Percentiles rank a stretch among this genome's conserved stretches.
Evolutionary conservation across 1,284 basidiomycete species (phyloP).

Genomic region (Ustilago cynodontis): DNA sequence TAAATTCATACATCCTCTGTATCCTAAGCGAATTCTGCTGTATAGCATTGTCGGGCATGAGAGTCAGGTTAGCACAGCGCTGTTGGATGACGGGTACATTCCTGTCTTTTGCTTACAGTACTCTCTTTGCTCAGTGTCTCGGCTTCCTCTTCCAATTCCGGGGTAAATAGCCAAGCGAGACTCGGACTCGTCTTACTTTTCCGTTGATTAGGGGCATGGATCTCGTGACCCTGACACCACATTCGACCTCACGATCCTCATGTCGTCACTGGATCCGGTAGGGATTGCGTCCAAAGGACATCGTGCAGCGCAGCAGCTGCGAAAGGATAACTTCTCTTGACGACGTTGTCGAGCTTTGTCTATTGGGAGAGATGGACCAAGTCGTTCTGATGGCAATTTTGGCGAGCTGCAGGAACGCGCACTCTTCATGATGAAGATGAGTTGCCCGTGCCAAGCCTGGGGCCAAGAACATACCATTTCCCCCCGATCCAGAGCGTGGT

Average conservation of each 20-base stretch:
- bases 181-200: background rate
- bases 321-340: no score
- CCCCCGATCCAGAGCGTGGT: background rate
- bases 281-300: no score
- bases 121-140: background rate
- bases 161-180: constrained; percentile 7
- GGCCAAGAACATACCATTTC: background rate
- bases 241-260: no score
- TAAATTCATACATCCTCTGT: background rate
- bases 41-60: background rate
- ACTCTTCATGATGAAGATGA: background rate
- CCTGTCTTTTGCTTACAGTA: constrained; percentile 13
- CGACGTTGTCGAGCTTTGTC: background rate
- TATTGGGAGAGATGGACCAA: constrained; percentile 2
- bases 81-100: constrained; percentile 1
- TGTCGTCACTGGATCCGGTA: no score
- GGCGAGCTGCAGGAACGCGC: background rate
- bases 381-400: constrained; percentile 2
- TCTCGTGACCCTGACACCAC: constrained; percentile 1
- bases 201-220: background rate
- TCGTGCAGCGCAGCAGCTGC: no score
- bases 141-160: constrained; percentile 14
- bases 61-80: constrained; percentile 4
- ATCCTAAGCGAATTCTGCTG: background rate
- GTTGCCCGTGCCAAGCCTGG: background rate